These are phyloP conservation scores for Sclerotinia sclerotiorum DNA, from an alignment of 2,329 filamentous ascomycete species.

Conservation along the genomic window DNA sequence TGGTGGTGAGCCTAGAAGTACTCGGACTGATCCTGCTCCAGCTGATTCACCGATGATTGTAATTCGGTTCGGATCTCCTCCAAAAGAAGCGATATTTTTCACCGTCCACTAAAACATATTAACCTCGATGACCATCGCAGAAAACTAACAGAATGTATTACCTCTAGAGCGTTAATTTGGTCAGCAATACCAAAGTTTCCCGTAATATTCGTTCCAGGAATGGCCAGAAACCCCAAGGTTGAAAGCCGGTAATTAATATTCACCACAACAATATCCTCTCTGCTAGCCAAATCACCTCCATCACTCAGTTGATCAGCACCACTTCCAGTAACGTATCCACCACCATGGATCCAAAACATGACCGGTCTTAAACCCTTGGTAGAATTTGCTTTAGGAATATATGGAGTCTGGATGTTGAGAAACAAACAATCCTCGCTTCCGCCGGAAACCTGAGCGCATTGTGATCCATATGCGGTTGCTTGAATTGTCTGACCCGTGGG, in stretches of 20 bases:
- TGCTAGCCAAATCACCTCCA: constrained; percentile 36
- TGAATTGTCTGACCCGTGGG: constrained; percentile 47
- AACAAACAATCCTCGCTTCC: constrained; percentile 39
- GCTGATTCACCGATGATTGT: constrained; percentile 53
- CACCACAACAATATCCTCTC: constrained; percentile 38
- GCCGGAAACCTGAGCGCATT: constrained; percentile 39
- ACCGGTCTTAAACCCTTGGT: constrained; percentile 40
- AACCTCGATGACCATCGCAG: not conserved
- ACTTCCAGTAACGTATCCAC: constrained; percentile 40
- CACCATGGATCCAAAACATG: constrained; percentile 39
- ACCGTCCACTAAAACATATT: constrained; percentile 46
- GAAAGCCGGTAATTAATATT: constrained; percentile 37
- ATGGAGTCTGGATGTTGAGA: constrained; percentile 44
- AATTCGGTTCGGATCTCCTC: constrained; percentile 49
- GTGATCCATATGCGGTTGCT: constrained; percentile 45
- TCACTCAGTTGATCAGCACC: constrained; percentile 34
- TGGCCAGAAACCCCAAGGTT: constrained; percentile 44
- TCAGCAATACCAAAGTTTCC: constrained; percentile 55
- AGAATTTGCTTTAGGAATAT: constrained; percentile 31
- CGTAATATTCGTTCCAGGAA: constrained; percentile 51
- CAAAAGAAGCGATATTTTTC: constrained; percentile 47
- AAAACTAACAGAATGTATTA: constrained; percentile 24
- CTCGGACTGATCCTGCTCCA: constrained; percentile 51
- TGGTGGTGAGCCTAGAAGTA: constrained; percentile 49
- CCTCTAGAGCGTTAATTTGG: constrained; percentile 49